phyloP scores from a whole-genome alignment of 345 rosid genomes.

The Clausena lansium region DNA sequence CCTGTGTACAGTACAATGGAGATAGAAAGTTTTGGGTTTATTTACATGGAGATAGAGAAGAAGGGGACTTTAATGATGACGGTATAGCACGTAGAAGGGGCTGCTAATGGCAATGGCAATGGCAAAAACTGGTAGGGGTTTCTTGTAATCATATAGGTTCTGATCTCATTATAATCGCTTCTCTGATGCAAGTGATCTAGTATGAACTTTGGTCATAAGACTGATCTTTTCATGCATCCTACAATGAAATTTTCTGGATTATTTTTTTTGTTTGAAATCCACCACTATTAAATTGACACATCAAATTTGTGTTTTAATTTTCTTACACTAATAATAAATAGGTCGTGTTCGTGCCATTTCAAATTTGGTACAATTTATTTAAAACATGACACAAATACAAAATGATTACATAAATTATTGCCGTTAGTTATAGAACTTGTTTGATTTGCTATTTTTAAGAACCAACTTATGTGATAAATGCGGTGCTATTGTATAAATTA shows the following conservation, averaged over 20 bases:
- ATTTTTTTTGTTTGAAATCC: not conserved
- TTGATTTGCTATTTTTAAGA: no score
- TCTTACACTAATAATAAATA: no score
- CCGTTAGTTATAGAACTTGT: no score
- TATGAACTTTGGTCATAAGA: not conserved
- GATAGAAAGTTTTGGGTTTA: constrained; percentile 98
- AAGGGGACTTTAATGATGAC: constrained; percentile 97
- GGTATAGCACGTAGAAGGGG: constrained; percentile 31
- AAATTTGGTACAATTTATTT: no score
- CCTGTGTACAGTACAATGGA: constrained; percentile 88
- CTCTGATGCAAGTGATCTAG: not conserved
- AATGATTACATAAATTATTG: no score
- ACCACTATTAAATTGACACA: no score
- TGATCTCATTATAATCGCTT: not conserved
- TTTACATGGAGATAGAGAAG: constrained; percentile 92
- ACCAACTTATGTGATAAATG: no score
- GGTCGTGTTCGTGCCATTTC: no score
- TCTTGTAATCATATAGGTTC: not conserved
- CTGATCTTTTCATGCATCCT: not conserved
- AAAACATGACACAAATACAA: no score
- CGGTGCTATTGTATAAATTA: no score
- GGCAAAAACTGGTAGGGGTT: not conserved
- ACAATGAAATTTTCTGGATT: not conserved
- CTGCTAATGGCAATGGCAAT: not conserved
- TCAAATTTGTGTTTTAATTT: no score